Conservation (phyloP, 768 basidiomycete genomes). For the Tephrocybe sp. region DNA sequence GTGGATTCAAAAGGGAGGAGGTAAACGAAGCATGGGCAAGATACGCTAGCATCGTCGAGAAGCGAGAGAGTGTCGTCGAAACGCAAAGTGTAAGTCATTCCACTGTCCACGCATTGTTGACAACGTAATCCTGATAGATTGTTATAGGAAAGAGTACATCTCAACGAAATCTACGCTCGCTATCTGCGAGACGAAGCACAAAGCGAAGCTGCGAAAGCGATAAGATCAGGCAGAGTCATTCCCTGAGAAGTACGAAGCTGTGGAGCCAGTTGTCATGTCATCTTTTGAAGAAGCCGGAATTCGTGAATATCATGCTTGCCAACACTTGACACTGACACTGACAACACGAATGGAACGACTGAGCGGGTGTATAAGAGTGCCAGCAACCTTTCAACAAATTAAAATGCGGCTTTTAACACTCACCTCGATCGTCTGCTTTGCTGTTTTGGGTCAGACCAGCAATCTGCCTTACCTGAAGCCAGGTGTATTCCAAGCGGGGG, state of each 20-base stretch:
- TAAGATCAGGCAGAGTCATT: constrained; percentile 41
- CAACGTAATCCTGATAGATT: background rate
- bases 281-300: too few species aligned
- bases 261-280: too few species aligned
- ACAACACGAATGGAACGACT: too few species aligned
- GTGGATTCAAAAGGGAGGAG: constrained; percentile 44
- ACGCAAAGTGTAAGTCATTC: constrained; percentile 38
- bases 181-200: constrained; percentile 59
- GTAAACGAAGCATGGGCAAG: constrained; percentile 44
- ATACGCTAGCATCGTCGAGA: constrained; percentile 43
- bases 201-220: constrained; percentile 53
- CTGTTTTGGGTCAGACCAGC: constrained; percentile 4
- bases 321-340: too few species aligned
- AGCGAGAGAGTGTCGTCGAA: constrained; percentile 44
- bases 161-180: constrained; percentile 48
- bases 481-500: constrained; percentile 36
- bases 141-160: constrained; percentile 31
- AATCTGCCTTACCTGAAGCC: constrained; percentile 27
- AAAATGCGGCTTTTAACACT: too few species aligned
- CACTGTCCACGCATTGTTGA: too few species aligned
- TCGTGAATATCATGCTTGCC: too few species aligned
- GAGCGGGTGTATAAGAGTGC: too few species aligned
- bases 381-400: too few species aligned
- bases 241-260: constrained; percentile 30
- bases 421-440: constrained; percentile 1